Evolutionary conservation across 805 yeast genomes (phyloP).

Genomic region (Candida alai): DNA sequence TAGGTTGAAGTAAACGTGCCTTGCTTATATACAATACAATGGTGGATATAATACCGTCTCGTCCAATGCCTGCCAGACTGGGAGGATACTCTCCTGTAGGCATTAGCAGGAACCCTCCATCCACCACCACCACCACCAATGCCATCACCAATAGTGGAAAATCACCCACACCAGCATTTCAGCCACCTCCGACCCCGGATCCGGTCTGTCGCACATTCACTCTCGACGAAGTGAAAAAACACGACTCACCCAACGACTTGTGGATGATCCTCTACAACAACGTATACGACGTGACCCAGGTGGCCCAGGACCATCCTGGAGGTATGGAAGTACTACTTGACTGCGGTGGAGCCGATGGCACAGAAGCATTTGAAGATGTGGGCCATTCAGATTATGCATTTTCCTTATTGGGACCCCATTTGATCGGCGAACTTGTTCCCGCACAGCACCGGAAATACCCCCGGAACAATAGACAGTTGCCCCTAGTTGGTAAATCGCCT

Average conservation of each 20-base stretch:
- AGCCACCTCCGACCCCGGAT: too few relatives aligned
- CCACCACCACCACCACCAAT: too few relatives aligned
- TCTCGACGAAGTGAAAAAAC: slow-evolving; percentile 57
- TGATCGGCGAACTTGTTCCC: slow-evolving; percentile 22
- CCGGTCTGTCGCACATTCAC: too few relatives aligned
- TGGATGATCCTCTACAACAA: slow-evolving; percentile 84
- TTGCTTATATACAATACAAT: too few relatives aligned
- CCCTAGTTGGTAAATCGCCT: background rate
- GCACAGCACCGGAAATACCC: slow-evolving; percentile 6
- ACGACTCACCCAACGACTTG: slow-evolving; percentile 69
- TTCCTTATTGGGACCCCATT: slow-evolving; percentile 27
- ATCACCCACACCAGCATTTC: too few relatives aligned
- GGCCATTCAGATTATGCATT: slow-evolving; percentile 35
- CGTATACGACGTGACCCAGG: slow-evolving; percentile 71
- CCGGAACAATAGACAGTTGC: slow-evolving; percentile 1
- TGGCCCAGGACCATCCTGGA: slow-evolving; percentile 77
- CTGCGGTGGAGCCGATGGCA: slow-evolving; percentile 76
- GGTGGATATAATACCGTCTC: too few relatives aligned
- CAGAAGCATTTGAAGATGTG: slow-evolving; percentile 58
- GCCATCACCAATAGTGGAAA: too few relatives aligned
- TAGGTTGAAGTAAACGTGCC: too few relatives aligned
- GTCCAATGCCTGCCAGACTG: too few relatives aligned
- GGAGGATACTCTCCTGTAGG: too few relatives aligned
- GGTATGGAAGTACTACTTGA: slow-evolving; percentile 68
- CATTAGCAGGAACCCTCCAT: too few relatives aligned